Percentiles rank a stretch among this genome's conserved stretches.
phyloP scores from a whole-genome alignment of 192 early-diverging fungal genomes.

The Umbelopsis ramanniana region DNA sequence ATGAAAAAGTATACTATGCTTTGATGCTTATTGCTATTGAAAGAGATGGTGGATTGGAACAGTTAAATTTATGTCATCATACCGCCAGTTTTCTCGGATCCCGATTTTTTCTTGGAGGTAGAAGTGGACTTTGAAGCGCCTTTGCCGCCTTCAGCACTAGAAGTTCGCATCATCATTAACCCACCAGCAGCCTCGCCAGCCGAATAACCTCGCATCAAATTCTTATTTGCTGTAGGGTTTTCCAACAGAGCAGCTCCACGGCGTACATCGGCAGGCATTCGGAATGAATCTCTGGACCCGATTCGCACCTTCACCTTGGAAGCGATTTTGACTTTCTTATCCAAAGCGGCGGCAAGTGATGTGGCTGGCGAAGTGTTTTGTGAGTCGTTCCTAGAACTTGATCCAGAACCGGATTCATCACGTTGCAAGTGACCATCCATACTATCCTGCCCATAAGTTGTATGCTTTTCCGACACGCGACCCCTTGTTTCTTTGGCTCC shows the following conservation, averaged over 20 bases:
- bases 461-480: conserved; percentile 5
- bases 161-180: conserved; percentile 38
- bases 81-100: conserved; percentile 6
- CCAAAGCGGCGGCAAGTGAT: conserved; percentile 9
- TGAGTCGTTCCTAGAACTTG: background rate
- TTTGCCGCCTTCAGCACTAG: conserved; percentile 2
- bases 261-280: conserved; percentile 15
- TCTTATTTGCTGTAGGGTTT: background rate
- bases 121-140: background rate
- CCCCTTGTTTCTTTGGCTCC: background rate
- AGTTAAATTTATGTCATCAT: conserved; percentile 17
- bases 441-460: conserved; percentile 9
- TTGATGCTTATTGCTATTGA: no score
- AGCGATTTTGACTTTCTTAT: conserved; percentile 36
- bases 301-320: conserved; percentile 30
- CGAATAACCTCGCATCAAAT: conserved; percentile 13
- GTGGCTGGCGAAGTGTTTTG: background rate
- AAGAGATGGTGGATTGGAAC: background rate
- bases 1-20: background rate
- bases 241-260: background rate
- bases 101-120: background rate
- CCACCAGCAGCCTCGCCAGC: conserved; percentile 40
- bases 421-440: background rate
- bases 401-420: conserved; percentile 5
- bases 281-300: conserved; percentile 31